These are phyloP conservation scores for Lophiostoma macrostomum DNA, from an alignment of 495 filamentous ascomycete species.

Conservation along the genomic window DNA sequence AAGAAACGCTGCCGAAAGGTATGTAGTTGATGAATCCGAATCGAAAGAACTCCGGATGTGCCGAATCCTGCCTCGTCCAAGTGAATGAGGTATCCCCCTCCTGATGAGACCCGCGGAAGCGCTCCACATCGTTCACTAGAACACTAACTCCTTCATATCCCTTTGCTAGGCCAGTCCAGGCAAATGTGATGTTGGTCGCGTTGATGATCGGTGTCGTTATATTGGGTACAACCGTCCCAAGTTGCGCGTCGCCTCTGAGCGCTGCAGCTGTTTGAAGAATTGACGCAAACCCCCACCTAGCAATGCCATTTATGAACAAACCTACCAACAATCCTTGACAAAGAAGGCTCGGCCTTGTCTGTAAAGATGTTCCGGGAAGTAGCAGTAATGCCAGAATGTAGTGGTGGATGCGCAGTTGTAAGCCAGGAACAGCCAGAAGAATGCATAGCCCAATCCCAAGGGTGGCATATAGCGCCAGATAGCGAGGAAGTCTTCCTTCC, in stretches of 20 bases:
- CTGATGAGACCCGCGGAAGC: conserved; percentile 48
- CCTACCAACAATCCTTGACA: conserved; percentile 85
- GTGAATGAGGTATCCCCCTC: conserved; percentile 29
- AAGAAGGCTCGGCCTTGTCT: conserved; percentile 71
- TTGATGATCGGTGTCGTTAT: conserved; percentile 42
- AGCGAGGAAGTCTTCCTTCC: conserved; percentile 42
- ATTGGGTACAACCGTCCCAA: conserved; percentile 64
- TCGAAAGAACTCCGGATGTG: conserved; percentile 68
- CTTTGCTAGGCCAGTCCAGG: conserved; percentile 47
- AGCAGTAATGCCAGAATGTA: conserved; percentile 85
- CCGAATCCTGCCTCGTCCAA: conserved; percentile 25
- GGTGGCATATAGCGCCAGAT: conserved; percentile 56
- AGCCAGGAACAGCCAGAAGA: conserved; percentile 65
- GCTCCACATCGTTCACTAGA: conserved; percentile 90
- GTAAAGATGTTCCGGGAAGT: conserved; percentile 74
- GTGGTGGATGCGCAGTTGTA: conserved; percentile 86
- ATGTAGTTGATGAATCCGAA: conserved; percentile 67
- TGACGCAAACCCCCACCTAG: conserved; percentile 87
- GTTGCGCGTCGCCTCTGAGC: conserved; percentile 67
- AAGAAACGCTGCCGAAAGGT: conserved; percentile 54
- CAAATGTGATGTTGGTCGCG: conserved; percentile 54
- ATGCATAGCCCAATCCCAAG: conserved; percentile 45
- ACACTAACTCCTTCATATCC: conserved; percentile 74
- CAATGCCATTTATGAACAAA: conserved; percentile 86
- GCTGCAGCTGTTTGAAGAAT: conserved; percentile 78